Evolutionary conservation across 352 stramenopile genomes (phyloP), one percentile per base, ranked within the genome.

Genomic region (Plasmopara viticola): DNA sequence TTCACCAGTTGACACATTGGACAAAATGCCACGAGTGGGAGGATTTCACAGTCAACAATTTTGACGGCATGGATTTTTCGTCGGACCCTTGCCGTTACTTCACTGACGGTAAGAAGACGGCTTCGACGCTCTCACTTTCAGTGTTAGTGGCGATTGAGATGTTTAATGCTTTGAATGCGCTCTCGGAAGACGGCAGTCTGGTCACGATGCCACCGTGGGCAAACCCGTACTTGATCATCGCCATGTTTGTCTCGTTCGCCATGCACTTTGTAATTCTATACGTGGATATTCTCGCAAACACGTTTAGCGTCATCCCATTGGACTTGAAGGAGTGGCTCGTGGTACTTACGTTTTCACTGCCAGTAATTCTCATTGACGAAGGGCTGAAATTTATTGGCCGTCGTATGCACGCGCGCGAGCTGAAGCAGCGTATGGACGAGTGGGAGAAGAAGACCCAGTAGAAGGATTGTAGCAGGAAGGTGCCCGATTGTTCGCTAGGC

Each of bases 191-290:
- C 59, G 84, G 86, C 50, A 95, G 79, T 65, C 64, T 98, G 30
- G 29, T 98, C 9, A 93, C 79, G 9, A 95, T 97, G 82, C 90
- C 90, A 15, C 91, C 92, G 41, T 97, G 89, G 89, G 81, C 72
- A 33, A 98, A 98, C 69, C 87, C 87, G 56, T 97, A 97, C 75
- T 67, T 98, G 51, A 66, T 97, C 34, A 72, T 96, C 48, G 93
- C 93, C 31, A 97, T 98, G 81, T 41, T 91, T 30, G 77, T 96
- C 48, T 97, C 89, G 51, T 97, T 98, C 48, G 80, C 64, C 44
- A 84, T 97, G 70, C 93, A 97, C 70, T 97, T 97, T 62, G 60
- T 95, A 30, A 97, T 98, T 52, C 70, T 98, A 49, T 98, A 98
- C 73, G 80, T 97, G 34, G 87, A 95, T 44, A 78, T 90, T 56